These are phyloP conservation scores for Rosa persica DNA, from an alignment of 306 rosid genomes.

Conservation along the genomic window DNA sequence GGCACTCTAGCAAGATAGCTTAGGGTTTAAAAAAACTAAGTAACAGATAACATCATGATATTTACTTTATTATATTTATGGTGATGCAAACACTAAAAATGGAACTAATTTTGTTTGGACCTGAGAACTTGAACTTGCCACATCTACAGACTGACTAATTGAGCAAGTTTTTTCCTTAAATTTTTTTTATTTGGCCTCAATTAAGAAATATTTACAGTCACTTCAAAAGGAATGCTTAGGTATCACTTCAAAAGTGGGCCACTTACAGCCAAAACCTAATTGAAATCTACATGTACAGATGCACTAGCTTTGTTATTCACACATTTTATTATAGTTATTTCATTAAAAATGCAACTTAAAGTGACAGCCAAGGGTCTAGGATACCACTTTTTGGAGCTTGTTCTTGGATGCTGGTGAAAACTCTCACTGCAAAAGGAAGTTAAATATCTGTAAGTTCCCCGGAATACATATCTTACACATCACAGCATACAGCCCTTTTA, in stretches of 20 bases:
- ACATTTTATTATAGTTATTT: not conserved
- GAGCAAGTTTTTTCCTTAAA: not conserved
- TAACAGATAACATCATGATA: not conserved
- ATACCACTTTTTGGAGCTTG: conserved; percentile 83
- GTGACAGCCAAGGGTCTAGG: conserved; percentile 30
- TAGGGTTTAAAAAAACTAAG: not conserved
- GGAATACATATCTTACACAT: conserved; percentile 5
- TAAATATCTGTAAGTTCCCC: conserved; percentile 14
- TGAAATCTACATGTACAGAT: not conserved
- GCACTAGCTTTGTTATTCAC: not conserved
- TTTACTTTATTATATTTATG: not conserved
- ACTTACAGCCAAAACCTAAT: not conserved
- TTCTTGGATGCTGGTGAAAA: conserved; percentile 93
- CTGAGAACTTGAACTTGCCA: conserved; percentile 3
- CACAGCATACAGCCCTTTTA: conserved; percentile 18
- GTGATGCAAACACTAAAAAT: not conserved
- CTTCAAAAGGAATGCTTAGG: not conserved
- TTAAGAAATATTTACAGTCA: not conserved
- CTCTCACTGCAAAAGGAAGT: conserved; percentile 68
- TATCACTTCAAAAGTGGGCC: conserved; percentile 2
- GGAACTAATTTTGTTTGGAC: not conserved
- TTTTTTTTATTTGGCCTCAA: not conserved
- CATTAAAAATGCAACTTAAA: conserved; percentile 13
- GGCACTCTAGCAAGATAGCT: not conserved
- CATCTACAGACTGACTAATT: not conserved